phyloP scores from a whole-genome alignment of 2,329 filamentous ascomycete genomes.

The Alternaria rosae region DNA sequence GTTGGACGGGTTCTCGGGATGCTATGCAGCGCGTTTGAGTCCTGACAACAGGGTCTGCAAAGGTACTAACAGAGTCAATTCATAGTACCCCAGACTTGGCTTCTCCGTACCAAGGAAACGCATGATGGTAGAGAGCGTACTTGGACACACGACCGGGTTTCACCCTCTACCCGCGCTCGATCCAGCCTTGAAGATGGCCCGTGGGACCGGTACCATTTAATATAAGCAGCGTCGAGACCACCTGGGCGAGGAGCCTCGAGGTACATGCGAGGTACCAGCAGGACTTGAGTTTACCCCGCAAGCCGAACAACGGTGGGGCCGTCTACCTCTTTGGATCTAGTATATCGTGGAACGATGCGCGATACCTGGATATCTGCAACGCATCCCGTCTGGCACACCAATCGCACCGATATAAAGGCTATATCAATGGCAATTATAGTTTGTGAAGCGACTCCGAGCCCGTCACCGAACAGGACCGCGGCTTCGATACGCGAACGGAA shows the following conservation, averaged over 20 bases:
- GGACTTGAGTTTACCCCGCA: conserved; percentile 6
- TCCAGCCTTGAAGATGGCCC: neutral
- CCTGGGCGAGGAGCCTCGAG: neutral
- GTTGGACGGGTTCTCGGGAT: conserved; percentile 9
- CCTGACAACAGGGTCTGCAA: neutral
- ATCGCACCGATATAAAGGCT: neutral
- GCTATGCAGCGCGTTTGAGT: neutral
- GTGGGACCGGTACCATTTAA: conserved; percentile 1
- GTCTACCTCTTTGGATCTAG: conserved; percentile 9
- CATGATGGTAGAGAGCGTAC: neutral
- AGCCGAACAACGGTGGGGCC: conserved; percentile 1
- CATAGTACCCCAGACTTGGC: conserved; percentile 8
- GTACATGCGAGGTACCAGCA: neutral
- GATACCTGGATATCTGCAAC: conserved; percentile 4
- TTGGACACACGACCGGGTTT: neutral
- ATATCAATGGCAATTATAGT: neutral
- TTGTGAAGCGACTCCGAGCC: neutral
- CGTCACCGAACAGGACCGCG: neutral
- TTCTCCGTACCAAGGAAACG: neutral
- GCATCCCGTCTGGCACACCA: conserved; percentile 1
- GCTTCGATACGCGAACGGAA: conserved; percentile 9
- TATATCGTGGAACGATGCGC: neutral
- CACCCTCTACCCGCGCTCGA: neutral
- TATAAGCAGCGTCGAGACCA: conserved; percentile 5
- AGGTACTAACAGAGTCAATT: conserved; percentile 6